Base-by-base conservation (phyloP, 2,329 filamentous ascomycete species). In the Pestalotiopsis sp. region DNA sequence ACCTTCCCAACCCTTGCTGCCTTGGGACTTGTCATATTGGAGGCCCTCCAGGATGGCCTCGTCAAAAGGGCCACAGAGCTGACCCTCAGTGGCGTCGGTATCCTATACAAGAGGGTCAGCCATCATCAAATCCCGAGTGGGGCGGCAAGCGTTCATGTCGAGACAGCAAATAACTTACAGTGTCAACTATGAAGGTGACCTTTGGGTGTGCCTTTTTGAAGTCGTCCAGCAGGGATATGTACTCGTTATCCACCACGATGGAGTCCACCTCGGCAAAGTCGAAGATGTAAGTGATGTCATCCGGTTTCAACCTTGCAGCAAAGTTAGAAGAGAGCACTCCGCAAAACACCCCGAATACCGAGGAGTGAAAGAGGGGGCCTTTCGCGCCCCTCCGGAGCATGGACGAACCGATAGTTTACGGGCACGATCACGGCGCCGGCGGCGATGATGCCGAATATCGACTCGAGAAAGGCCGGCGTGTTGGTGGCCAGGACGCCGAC, bases 201-300 rank as follows among this genome's bases (percentile, higher is more conserved):
- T 85, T 78, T 0, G 91, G 88, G 71, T 92, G 87, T 2, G 80
- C 81, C 69, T 86, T 82, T 69, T 82, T 84, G 80, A 91, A 98
- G 0, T 82, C 82, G 49, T 90, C 89, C 14, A 99, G 83, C 65
- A 98, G 83, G 3, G 83, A 81, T 23, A 90, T 80, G 77, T 91
- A 98, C 80, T 99, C 96, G 38, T 88, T 83, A 76, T 99, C 96
- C 3, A 93, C 93, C 68, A 99, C 91, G 72, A 99, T 93, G 66
- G 88, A 84, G 76, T 99, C 95, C 0, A 93, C 95, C 68, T 97
- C 93, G 6, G 92, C 90, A 81, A 95, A 95, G 56, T 91, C 88
- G 76, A 99, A 93, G 70, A 98, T 97, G 80, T 98, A 99, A 23
- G 88, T 85, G 69, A 99, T 91, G 76, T 99, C 96, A 70, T 95